Percentiles rank a stretch among this genome's conserved stretches.
Evolutionary conservation across 805 yeast genomes (phyloP).

Genomic region (Yarrowia deformans): DNA sequence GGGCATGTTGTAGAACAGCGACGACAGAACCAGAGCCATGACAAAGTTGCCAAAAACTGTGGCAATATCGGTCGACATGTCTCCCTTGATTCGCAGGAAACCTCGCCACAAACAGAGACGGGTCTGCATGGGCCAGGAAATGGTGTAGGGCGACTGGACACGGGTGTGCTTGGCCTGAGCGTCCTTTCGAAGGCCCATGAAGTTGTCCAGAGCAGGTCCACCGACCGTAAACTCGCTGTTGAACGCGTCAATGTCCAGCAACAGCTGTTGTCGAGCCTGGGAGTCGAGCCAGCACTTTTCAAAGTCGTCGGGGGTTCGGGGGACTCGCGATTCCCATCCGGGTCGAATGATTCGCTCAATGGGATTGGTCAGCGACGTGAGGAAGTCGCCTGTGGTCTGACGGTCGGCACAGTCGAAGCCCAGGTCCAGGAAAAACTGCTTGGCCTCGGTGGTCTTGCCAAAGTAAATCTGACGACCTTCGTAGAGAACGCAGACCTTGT

Average conservation of each 20-base stretch:
- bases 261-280: conserved; percentile 53
- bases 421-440: conserved; percentile 59
- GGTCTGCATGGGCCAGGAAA: conserved; percentile 57
- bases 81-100: conserved; percentile 62
- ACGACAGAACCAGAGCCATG: conserved; percentile 64
- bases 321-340: conserved; percentile 59
- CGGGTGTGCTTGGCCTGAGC: conserved; percentile 50
- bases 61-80: conserved; percentile 56
- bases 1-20: conserved; percentile 62
- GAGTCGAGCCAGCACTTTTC: conserved; percentile 59
- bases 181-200: conserved; percentile 47
- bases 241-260: conserved; percentile 56
- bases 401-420: conserved; percentile 64
- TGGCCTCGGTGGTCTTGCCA: conserved; percentile 62
- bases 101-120: conserved; percentile 57
- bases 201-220: conserved; percentile 46
- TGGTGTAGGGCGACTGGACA: conserved; percentile 53
- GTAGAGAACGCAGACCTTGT: conserved; percentile 16
- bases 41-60: conserved; percentile 56
- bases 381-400: conserved; percentile 66
- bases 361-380: conserved; percentile 64
- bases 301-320: conserved; percentile 62
- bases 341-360: conserved; percentile 55
- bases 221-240: conserved; percentile 43
- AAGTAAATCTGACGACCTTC: conserved; percentile 50